phyloP scores from a whole-genome alignment of 768 basidiomycete genomes.

The Mycena capillaripes region DNA sequence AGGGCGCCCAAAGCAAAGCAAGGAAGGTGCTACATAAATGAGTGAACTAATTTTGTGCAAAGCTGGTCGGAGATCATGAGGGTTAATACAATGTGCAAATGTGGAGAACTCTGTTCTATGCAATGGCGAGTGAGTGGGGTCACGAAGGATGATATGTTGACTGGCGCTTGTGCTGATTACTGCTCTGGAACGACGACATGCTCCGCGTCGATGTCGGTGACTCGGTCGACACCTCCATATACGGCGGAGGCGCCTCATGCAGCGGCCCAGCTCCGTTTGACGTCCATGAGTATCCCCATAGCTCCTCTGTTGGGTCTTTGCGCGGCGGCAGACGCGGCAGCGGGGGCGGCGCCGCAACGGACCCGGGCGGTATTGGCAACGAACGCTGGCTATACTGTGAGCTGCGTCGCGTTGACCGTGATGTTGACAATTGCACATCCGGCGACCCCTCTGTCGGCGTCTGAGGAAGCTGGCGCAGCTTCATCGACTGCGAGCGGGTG shows the following conservation, averaged over 20 bases:
- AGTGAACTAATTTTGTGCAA: conserved; percentile 7
- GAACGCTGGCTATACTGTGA: conserved; percentile 36
- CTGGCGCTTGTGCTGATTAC: not conserved
- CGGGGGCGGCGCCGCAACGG: conserved; percentile 13
- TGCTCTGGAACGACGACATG: conserved; percentile 10
- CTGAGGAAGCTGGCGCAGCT: conserved; percentile 41
- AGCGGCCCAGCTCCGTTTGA: not conserved
- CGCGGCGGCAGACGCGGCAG: conserved; percentile 20
- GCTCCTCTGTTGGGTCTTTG: conserved; percentile 23
- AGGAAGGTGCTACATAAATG: conserved; percentile 29
- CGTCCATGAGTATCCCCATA: conserved; percentile 33
- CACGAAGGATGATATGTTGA: not conserved
- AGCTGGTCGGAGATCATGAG: conserved; percentile 1
- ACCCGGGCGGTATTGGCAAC: conserved; percentile 29
- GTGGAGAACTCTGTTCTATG: not conserved
- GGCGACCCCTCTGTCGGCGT: conserved; percentile 20
- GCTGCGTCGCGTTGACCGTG: conserved; percentile 15
- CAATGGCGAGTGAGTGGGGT: not conserved
- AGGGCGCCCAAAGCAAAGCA: conserved; percentile 5
- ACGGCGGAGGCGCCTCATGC: conserved; percentile 36
- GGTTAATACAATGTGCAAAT: conserved; percentile 20
- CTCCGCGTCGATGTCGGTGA: conserved; percentile 16
- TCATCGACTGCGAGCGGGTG: conserved; percentile 45
- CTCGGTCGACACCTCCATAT: conserved; percentile 9
- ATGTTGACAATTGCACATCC: not conserved